Base-by-base conservation (phyloP, 1,139 yeast species). In the Zygoascus meyerae region DNA sequence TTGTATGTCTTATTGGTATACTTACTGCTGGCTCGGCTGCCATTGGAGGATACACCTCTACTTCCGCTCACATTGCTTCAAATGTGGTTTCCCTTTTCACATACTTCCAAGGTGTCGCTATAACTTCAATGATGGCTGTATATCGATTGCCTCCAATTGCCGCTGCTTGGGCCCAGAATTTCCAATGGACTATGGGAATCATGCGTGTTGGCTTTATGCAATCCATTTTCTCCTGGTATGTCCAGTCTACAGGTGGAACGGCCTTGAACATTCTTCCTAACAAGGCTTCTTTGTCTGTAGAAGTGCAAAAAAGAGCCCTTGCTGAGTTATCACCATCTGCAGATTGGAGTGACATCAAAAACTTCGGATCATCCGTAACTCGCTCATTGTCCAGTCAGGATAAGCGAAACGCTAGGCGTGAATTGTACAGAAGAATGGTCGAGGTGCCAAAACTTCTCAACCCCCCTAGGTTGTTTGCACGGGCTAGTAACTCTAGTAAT, bases 91-190 rank as follows among this genome's bases (percentile, higher is more conserved):
- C 97, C 1, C 73, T 92, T 54, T 92, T 92, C 69, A 79, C 89
- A 50, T 94, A 92, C 68, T 92, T 92, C 77, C 99, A 92, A 70
- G 80, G 87, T 48, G 75, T 92, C 58, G 97, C 97, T 29, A 83
- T 92, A 54, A 84, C 94, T 18, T 79, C 95, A 26, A 89, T 92
- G 96, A 84, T 90, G 92, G 97, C 95, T 43, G 97, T 92, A 34
- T 78, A 89, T 16, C 74, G 81, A 52, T 86, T 87, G 21, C 98
- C 98, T 7, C 98, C 98, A 5, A 87, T 92, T 55, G 97, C 97
- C 8, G 92, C 96, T 1, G 94, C 97, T 3, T 92, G 99, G 99
- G 83, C 95, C 33, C 96, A 92, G 66, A 92, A 92, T 70, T 92
- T 92, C 72, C 82, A 81, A 69, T 92, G 98, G 98, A 82, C 97